Percentiles rank a stretch among this genome's conserved stretches.
phyloP scores from a whole-genome alignment of 2,329 filamentous ascomycete species.

The Diaporthe vexans region DNA sequence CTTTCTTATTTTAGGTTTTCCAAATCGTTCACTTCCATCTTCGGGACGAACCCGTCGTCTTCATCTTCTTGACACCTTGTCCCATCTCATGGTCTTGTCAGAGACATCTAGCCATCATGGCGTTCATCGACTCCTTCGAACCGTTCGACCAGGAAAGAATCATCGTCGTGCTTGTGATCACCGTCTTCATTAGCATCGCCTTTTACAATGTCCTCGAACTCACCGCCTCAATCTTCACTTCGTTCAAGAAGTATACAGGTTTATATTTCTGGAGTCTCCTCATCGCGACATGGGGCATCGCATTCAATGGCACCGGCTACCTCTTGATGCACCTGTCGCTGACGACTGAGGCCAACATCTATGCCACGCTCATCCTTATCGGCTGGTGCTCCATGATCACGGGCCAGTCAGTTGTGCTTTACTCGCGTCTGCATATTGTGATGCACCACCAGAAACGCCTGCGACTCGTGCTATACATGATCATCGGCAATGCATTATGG shows the following conservation, averaged over 20 bases:
- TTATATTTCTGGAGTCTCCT: constrained; percentile 41
- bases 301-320: constrained; percentile 53
- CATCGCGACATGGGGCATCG: constrained; percentile 40
- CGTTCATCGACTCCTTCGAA: background rate
- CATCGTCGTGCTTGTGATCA: constrained; percentile 14
- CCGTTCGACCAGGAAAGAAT: background rate
- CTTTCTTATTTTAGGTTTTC: background rate
- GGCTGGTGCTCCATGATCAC: constrained; percentile 70
- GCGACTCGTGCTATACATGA: constrained; percentile 63
- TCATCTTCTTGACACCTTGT: background rate
- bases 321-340: constrained; percentile 42
- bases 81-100: background rate
- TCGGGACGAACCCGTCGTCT: background rate
- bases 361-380: constrained; percentile 55
- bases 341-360: constrained; percentile 30
- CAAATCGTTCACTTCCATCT: background rate
- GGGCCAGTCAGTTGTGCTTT: constrained; percentile 68
- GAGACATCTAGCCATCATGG: constrained; percentile 4
- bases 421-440: constrained; percentile 68
- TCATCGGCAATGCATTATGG: constrained; percentile 62
- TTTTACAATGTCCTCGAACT: constrained; percentile 40
- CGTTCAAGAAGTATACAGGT: constrained; percentile 37
- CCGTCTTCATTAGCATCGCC: constrained; percentile 33
- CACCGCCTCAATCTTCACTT: constrained; percentile 34
- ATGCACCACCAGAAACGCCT: constrained; percentile 61